These are phyloP conservation scores for Xerophyta viscosa DNA, from an alignment of 106 monocot genomes.

Conservation along the genomic window DNA sequence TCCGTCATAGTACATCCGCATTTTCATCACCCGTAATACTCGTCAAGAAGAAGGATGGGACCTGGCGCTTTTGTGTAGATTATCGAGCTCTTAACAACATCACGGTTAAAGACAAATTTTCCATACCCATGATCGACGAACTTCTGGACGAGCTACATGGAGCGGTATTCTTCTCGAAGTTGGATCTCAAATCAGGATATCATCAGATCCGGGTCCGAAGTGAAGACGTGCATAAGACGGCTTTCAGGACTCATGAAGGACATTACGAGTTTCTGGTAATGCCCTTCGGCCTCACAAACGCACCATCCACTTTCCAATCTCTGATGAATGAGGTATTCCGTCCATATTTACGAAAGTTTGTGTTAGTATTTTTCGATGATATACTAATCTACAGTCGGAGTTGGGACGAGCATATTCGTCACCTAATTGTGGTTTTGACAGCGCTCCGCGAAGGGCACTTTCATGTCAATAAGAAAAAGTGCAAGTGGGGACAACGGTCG, in stretches of 20 bases:
- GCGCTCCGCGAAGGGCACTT: background rate
- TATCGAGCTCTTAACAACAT: conserved; percentile 1
- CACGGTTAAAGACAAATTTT: conserved; percentile 6
- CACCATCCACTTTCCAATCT: conserved; percentile 1
- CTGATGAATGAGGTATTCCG: conserved; percentile 4
- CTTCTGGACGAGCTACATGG: background rate
- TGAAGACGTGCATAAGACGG: conserved; percentile 5
- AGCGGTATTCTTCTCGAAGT: background rate
- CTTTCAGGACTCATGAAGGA: conserved; percentile 2
- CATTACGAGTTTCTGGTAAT: conserved; percentile 2
- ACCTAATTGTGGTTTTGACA: background rate
- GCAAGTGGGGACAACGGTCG: background rate
- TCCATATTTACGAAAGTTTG: background rate
- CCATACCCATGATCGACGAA: conserved; percentile 7
- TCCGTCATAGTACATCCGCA: background rate
- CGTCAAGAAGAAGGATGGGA: conserved; percentile 10
- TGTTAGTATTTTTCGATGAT: conserved; percentile 8
- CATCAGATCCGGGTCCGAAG: conserved; percentile 4
- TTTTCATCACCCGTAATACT: background rate
- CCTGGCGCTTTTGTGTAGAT: background rate
- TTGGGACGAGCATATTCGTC: background rate
- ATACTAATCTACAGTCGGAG: background rate
- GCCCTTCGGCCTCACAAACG: conserved; percentile 7
- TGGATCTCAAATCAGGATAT: conserved; percentile 3
- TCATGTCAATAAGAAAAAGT: background rate